phyloP scores from a whole-genome alignment of 1,284 basidiomycete species.

The Fomitopsis schrenkii region DNA sequence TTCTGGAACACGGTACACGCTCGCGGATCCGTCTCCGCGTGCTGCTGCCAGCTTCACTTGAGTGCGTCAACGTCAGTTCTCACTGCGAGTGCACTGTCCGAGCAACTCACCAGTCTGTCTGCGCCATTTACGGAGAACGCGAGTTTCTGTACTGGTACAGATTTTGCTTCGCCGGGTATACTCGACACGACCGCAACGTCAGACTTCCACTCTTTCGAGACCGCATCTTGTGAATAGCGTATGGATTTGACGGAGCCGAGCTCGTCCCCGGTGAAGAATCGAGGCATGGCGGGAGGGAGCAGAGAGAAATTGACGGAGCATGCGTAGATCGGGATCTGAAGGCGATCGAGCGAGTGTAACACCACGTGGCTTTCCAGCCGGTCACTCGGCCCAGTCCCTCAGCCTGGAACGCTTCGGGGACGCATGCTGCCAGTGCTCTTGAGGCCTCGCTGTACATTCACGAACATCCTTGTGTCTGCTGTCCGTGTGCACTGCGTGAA shows the following conservation, averaged over 20 bases:
- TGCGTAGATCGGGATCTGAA: neutral
- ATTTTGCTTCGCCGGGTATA: constrained; percentile 28
- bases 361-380: neutral
- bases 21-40: constrained; percentile 51
- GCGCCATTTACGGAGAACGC: constrained; percentile 15
- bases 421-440: neutral
- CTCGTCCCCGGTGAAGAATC: constrained; percentile 69
- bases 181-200: constrained; percentile 33
- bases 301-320: neutral
- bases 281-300: constrained; percentile 41
- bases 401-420: neutral
- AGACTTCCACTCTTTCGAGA: constrained; percentile 24
- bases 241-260: constrained; percentile 67
- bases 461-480: neutral
- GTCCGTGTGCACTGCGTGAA: neutral
- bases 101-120: constrained; percentile 19
- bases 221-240: constrained; percentile 29
- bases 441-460: neutral
- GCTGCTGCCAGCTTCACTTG: constrained; percentile 58
- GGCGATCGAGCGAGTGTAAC: neutral
- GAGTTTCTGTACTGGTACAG: constrained; percentile 39
- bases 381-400: neutral
- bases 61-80: constrained; percentile 5
- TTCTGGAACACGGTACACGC: constrained; percentile 38
- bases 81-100: neutral